A percentile compares a stretch with the other conserved stretches of the same genome.
Conservation (phyloP, 495 filamentous ascomycete species). For the Penicillium tannophilum region DNA sequence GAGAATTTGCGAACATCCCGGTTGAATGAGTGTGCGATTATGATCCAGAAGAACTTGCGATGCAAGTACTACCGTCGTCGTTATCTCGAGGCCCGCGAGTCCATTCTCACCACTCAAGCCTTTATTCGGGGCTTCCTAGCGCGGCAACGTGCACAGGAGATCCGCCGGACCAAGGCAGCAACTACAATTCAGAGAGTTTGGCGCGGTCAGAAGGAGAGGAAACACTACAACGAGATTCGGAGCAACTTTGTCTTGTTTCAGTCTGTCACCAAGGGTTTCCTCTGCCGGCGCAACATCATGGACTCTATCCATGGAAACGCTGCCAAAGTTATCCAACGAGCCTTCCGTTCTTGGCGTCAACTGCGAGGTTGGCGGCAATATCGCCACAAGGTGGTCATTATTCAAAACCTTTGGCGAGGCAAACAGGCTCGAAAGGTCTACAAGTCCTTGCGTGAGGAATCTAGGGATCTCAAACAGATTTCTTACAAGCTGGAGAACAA, state of each 20-base stretch:
- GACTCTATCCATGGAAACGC: slow-evolving; percentile 93
- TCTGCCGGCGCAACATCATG: slow-evolving; percentile 85
- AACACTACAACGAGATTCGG: slow-evolving; percentile 72
- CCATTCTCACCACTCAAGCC: slow-evolving; percentile 80
- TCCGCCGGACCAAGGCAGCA: slow-evolving; percentile 80
- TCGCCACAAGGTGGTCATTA: slow-evolving; percentile 81
- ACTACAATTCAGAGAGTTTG: slow-evolving; percentile 94
- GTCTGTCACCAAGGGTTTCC: slow-evolving; percentile 85
- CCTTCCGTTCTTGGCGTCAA: slow-evolving; percentile 79
- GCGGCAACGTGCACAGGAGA: slow-evolving; percentile 74
- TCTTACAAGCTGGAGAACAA: slow-evolving; percentile 99
- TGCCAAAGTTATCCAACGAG: slow-evolving; percentile 84
- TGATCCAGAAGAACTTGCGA: slow-evolving; percentile 98
- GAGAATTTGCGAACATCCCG: slow-evolving; percentile 89
- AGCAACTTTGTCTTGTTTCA: slow-evolving; percentile 83
- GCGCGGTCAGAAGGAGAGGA: slow-evolving; percentile 86
- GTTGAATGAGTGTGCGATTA: slow-evolving; percentile 90
- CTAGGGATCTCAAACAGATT: slow-evolving; percentile 96
- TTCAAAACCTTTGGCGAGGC: slow-evolving; percentile 93
- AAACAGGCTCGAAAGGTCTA: slow-evolving; percentile 78
- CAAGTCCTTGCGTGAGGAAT: slow-evolving; percentile 89
- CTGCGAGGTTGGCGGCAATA: slow-evolving; percentile 85
- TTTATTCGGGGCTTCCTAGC: slow-evolving; percentile 72
- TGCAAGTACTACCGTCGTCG: slow-evolving; percentile 93
- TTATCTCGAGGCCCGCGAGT: slow-evolving; percentile 82